Conservation (phyloP, 1,284 basidiomycete genomes). For the Caloboletus firmus region DNA sequence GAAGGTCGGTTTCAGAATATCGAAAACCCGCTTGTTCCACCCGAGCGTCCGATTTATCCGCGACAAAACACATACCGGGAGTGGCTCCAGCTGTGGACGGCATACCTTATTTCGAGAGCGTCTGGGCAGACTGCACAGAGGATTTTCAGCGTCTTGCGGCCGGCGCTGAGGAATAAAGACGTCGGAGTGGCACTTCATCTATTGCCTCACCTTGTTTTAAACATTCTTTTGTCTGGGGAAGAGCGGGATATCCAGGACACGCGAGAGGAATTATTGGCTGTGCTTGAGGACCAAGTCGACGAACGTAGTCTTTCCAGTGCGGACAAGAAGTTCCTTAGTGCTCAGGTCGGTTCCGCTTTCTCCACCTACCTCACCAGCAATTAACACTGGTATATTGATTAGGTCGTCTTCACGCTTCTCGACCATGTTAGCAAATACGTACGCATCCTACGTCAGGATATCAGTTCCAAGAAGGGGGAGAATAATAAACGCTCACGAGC, state of each 20-base stretch:
- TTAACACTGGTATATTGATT: slow-evolving; percentile 1
- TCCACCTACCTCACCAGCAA: neutral
- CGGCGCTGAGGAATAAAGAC: slow-evolving; percentile 84
- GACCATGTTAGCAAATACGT: slow-evolving; percentile 96
- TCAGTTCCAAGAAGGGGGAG: slow-evolving; percentile 50
- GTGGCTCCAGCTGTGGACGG: slow-evolving; percentile 93
- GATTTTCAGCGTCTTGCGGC: slow-evolving; percentile 82
- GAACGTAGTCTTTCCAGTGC: slow-evolving; percentile 53
- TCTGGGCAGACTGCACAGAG: slow-evolving; percentile 56
- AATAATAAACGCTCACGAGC: slow-evolving; percentile 47
- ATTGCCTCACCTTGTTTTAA: slow-evolving; percentile 89
- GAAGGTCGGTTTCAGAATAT: slow-evolving; percentile 66
- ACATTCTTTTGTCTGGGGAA: slow-evolving; percentile 79
- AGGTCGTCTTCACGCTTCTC: slow-evolving; percentile 93
- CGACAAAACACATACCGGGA: slow-evolving; percentile 83
- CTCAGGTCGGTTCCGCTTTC: slow-evolving; percentile 63
- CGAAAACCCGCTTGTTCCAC: slow-evolving; percentile 37
- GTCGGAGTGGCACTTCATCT: slow-evolving; percentile 89
- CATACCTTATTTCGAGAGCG: slow-evolving; percentile 74
- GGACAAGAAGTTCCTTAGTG: slow-evolving; percentile 83
- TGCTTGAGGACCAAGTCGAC: slow-evolving; percentile 87
- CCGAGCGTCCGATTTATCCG: slow-evolving; percentile 76
- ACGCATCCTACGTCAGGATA: slow-evolving; percentile 62
- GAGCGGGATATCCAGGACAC: slow-evolving; percentile 66
- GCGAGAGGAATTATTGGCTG: slow-evolving; percentile 74